These are phyloP conservation scores for Neoascochyta sp. DNA, from an alignment of 2,329 filamentous ascomycete genomes.

Conservation along the genomic window DNA sequence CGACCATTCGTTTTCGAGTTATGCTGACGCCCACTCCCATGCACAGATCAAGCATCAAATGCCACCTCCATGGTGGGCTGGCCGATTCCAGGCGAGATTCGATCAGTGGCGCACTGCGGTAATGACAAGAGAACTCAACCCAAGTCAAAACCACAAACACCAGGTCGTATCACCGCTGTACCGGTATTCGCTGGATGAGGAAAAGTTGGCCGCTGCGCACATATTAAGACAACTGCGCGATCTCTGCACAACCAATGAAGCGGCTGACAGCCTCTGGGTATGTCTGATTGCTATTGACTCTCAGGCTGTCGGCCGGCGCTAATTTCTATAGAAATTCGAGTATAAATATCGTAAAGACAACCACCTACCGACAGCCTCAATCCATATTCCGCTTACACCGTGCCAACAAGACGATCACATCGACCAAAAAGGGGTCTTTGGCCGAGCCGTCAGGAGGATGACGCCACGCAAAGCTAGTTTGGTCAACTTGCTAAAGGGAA, in stretches of 20 bases:
- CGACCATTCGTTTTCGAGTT: constrained; percentile 3
- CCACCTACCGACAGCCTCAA: constrained; percentile 18
- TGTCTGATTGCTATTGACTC: not conserved
- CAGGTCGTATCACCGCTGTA: constrained; percentile 16
- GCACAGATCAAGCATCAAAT: constrained; percentile 33
- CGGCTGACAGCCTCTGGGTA: constrained; percentile 36
- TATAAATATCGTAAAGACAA: constrained; percentile 30
- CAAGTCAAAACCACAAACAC: constrained; percentile 4
- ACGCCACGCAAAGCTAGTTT: constrained; percentile 36
- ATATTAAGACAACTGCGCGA: constrained; percentile 33
- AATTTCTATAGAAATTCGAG: constrained; percentile 28
- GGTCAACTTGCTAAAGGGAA: constrained; percentile 34
- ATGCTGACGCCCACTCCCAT: constrained; percentile 18
- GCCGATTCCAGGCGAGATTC: constrained; percentile 31
- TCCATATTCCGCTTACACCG: constrained; percentile 13
- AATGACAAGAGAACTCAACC: constrained; percentile 19
- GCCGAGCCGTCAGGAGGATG: constrained; percentile 32
- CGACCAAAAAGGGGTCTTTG: constrained; percentile 22
- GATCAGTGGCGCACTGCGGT: constrained; percentile 36
- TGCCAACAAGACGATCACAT: constrained; percentile 24
- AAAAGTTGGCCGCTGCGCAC: constrained; percentile 24
- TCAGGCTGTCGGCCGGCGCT: too few relatives aligned
- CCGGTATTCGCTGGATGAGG: constrained; percentile 23
- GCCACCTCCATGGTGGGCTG: constrained; percentile 35
- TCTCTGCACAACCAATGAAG: constrained; percentile 22